phyloP scores from a whole-genome alignment of 2,329 filamentous ascomycete genomes.

The Epichloe festucae region DNA sequence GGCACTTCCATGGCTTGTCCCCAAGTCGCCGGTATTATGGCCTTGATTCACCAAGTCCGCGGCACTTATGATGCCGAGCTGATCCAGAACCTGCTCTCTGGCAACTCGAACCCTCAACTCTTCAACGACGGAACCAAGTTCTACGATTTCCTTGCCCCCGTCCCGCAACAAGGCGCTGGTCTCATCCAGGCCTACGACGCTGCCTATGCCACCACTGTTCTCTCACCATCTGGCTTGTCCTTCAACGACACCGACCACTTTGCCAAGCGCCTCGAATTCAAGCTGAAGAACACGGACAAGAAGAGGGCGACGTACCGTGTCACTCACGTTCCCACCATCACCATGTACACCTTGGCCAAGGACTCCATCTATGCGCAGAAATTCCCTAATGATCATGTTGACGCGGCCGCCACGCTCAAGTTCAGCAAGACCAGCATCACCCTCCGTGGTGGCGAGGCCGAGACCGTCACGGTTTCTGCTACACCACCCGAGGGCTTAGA shows the following conservation, averaged over 20 bases:
- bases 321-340: conserved; percentile 34
- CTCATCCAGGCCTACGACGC: conserved; percentile 48
- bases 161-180: conserved; percentile 47
- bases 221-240: conserved; percentile 43
- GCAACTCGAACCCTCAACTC: conserved; percentile 34
- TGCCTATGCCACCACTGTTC: conserved; percentile 37
- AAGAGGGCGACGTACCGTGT: conserved; percentile 38
- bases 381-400: conserved; percentile 33
- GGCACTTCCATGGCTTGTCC: conserved; percentile 51
- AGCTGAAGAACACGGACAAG: conserved; percentile 39
- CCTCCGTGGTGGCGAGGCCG: conserved; percentile 2
- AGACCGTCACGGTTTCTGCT: conserved; percentile 5
- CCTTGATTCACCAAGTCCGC: conserved; percentile 38
- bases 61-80: conserved; percentile 36
- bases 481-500: conserved; percentile 3
- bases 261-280: conserved; percentile 34
- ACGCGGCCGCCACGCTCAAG: conserved; percentile 23
- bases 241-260: conserved; percentile 54
- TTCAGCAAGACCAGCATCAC: conserved; percentile 6
- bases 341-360: conserved; percentile 35
- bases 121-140: conserved; percentile 32
- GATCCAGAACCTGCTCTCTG: conserved; percentile 35
- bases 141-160: conserved; percentile 33
- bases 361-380: conserved; percentile 21
- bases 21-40: conserved; percentile 39